Percentiles rank a stretch among this genome's conserved stretches.
Evolutionary conservation across 2,329 filamentous ascomycete genomes (phyloP).

Genomic region (Diaporthe aspalathi): DNA sequence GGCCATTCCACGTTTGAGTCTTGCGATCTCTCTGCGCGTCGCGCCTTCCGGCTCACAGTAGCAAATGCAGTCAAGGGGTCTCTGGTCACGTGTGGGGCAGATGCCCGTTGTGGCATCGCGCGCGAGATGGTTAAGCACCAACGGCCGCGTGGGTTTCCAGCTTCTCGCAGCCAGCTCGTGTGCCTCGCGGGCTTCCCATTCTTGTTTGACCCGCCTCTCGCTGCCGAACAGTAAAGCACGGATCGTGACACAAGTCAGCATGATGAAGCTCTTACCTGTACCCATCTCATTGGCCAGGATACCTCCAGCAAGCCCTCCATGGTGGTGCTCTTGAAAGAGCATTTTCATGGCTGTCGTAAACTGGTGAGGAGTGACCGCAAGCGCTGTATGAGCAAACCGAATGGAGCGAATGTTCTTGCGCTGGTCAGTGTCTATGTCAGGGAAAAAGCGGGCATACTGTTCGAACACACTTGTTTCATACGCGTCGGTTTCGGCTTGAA

Average conservation of each 20-base stretch:
- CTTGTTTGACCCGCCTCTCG: background rate
- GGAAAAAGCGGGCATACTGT: background rate
- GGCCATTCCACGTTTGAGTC: background rate
- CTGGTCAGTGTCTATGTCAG: background rate
- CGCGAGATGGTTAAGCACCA: background rate
- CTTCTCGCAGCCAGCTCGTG: background rate
- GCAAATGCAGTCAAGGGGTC: background rate
- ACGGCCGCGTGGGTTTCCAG: background rate
- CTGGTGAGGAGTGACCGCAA: conserved; percentile 12
- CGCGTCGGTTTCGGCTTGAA: background rate
- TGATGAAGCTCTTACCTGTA: background rate
- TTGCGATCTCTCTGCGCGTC: background rate
- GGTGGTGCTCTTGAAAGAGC: background rate
- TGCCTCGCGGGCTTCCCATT: background rate
- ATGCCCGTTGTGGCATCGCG: background rate
- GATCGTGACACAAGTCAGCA: background rate
- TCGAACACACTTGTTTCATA: background rate
- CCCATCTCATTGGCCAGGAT: conserved; percentile 24
- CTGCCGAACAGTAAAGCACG: background rate
- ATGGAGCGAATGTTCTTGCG: background rate
- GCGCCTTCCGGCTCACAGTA: conserved; percentile 1
- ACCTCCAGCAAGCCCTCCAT: background rate
- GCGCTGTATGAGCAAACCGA: background rate
- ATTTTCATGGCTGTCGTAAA: conserved; percentile 3
- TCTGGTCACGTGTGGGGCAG: background rate